phyloP scores from a whole-genome alignment of 2,329 filamentous ascomycete genomes.

The Hypoxylon sp. region DNA sequence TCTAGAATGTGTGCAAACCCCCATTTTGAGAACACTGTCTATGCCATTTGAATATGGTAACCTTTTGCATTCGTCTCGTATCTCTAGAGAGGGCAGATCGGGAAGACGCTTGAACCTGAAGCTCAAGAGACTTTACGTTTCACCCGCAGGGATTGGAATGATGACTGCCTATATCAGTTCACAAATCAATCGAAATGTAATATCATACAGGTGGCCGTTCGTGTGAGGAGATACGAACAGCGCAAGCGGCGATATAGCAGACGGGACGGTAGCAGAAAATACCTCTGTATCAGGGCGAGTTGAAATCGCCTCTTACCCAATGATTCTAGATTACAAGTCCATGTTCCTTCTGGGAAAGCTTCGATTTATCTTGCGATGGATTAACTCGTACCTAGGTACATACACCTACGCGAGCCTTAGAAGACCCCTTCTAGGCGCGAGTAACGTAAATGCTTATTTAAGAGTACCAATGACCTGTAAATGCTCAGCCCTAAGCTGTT shows the following conservation, averaged over 20 bases:
- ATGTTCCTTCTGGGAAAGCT: background rate
- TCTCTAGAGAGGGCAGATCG: background rate
- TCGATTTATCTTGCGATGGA: conserved; percentile 14
- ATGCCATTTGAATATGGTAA: background rate
- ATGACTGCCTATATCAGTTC: too few relatives aligned
- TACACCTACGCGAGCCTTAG: conserved; percentile 1
- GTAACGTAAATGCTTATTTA: conserved; percentile 10
- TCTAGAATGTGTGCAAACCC: background rate
- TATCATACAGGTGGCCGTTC: background rate
- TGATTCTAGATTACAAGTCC: background rate
- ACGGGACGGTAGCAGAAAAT: too few relatives aligned
- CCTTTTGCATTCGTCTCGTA: background rate
- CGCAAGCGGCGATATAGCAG: too few relatives aligned
- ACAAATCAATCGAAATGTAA: too few relatives aligned
- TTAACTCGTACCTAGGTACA: conserved; percentile 8
- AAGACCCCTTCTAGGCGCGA: background rate
- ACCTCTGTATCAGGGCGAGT: too few relatives aligned
- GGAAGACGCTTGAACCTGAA: background rate
- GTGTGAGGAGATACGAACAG: too few relatives aligned
- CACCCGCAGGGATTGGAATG: too few relatives aligned
- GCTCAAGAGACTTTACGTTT: too few relatives aligned
- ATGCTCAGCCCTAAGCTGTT: background rate
- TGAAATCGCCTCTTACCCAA: too few relatives aligned
- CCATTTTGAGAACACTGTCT: background rate
- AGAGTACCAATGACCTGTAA: conserved; percentile 15